These are phyloP conservation scores for Aspergillus udagawae DNA, from an alignment of 2,329 filamentous ascomycete genomes.

Conservation along the genomic window DNA sequence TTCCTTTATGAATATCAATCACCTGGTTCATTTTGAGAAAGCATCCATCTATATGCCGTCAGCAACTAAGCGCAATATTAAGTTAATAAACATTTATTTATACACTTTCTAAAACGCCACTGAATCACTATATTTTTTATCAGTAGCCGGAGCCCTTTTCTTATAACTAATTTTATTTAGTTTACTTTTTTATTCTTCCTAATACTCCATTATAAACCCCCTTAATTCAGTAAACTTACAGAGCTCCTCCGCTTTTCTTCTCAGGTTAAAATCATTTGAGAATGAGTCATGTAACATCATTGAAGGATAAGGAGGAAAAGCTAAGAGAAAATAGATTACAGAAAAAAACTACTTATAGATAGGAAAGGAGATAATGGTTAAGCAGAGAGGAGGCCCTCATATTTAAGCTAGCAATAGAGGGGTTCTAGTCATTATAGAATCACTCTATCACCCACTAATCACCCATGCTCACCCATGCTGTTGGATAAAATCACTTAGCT, in stretches of 20 bases:
- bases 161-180: no score
- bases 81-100: no score
- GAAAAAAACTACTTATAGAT: neutral
- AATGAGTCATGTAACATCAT: neutral
- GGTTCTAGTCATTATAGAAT: neutral
- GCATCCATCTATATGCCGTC: no score
- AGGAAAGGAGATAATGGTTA: neutral
- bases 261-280: neutral
- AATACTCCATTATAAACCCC: no score
- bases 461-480: neutral
- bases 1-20: no score
- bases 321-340: neutral
- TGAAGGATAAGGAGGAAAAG: neutral
- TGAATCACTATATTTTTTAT: no score
- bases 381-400: neutral
- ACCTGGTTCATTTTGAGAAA: no score
- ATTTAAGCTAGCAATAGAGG: neutral
- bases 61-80: no score
- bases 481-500: neutral
- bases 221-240: no score
- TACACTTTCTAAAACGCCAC: no score
- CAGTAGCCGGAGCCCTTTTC: no score
- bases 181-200: no score
- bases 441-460: neutral
- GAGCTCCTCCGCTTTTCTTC: neutral